Percentiles rank a stretch among this genome's conserved stretches.
These are phyloP conservation scores for Bacidia rubella DNA, from an alignment of 495 filamentous ascomycete species.

Conservation along the genomic window DNA sequence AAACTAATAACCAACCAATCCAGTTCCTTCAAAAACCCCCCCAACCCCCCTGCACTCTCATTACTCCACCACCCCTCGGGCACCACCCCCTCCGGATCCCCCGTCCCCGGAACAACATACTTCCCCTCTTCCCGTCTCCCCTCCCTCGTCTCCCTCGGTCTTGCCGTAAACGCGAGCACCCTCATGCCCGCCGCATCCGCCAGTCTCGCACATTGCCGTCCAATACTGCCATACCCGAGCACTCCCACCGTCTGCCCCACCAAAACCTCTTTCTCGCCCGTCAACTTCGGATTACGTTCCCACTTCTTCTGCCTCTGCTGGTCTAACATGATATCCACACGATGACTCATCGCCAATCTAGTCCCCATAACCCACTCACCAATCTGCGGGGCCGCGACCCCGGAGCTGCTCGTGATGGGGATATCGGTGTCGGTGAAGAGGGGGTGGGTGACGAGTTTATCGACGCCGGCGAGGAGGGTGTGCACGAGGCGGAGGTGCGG, in stretches of 20 bases:
- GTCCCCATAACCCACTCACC: slow-evolving; percentile 60
- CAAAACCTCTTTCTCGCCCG: not conserved
- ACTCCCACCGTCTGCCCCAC: slow-evolving; percentile 49
- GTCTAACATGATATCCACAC: slow-evolving; percentile 34
- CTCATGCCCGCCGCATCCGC: slow-evolving; percentile 63
- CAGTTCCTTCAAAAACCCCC: slow-evolving; percentile 53
- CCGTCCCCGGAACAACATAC: slow-evolving; percentile 62
- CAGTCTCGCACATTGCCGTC: slow-evolving; percentile 58
- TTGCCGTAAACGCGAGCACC: slow-evolving; percentile 67
- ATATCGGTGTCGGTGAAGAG: slow-evolving; percentile 52
- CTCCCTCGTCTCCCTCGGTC: slow-evolving; percentile 29
- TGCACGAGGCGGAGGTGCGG: slow-evolving; percentile 53
- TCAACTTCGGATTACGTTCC: slow-evolving; percentile 11
- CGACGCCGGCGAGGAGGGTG: slow-evolving; percentile 58
- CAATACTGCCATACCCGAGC: slow-evolving; percentile 76
- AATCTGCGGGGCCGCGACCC: slow-evolving; percentile 74
- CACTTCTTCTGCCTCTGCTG: slow-evolving; percentile 32
- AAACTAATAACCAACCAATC: slow-evolving; percentile 65
- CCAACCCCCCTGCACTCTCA: slow-evolving; percentile 40
- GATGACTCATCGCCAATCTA: slow-evolving; percentile 40
- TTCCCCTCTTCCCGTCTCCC: slow-evolving; percentile 43
- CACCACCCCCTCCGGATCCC: slow-evolving; percentile 60
- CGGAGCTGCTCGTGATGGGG: slow-evolving; percentile 56
- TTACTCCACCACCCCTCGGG: slow-evolving; percentile 66
- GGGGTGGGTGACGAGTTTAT: slow-evolving; percentile 48